Evolutionary conservation across 176 grass and related monocot genomes (phyloP), one percentile per base, ranked within the genome.

Genomic region (Typha latifolia): DNA sequence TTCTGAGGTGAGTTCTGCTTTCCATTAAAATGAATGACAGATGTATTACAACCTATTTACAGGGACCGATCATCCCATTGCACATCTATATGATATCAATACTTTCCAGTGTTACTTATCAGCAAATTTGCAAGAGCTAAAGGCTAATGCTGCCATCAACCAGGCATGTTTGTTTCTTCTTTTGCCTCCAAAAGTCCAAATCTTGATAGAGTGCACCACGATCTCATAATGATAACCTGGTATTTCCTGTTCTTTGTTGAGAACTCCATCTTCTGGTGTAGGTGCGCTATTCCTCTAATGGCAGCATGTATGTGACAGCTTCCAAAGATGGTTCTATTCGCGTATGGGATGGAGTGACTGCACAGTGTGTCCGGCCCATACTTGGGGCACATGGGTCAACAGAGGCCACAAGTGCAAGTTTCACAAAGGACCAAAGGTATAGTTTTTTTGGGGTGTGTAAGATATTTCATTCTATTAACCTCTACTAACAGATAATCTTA

Each of bases 51-150:
- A 15, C 7, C 37, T 43, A 57, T 72, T 86, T 89, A 49, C 83
- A 97, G 94, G 94, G 64, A 97, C 85, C 50, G 89, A 97, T 82
- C 94, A 97, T 75, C 76, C 80, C 69, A 69, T 97, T 71, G 85
- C 94, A 69, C 94, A 97, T 85, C 74, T 97, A 27, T 97, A 92
- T 69, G 94, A 92, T 82, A 81, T 92, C 72, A 97, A 90, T 77
- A 97, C 85, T 89, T 97, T 97, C 76, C 82, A 80, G 80, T 92
- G 94, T 80, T 97, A 78, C 73, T 87, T 97, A 78, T 80, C 85
- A 23, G 72, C 85, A 78, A 87, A 92, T 71, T 49, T 67, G 10
- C 83, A 82, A 62, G 89, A 90, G 47, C 77, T 66, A 59, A 85
- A 68, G 31, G 24, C 67, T 73, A 87, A 62, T 84, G 77, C 89